Conservation (phyloP, 306 rosid genomes). For the Cicer arietinum region DNA sequence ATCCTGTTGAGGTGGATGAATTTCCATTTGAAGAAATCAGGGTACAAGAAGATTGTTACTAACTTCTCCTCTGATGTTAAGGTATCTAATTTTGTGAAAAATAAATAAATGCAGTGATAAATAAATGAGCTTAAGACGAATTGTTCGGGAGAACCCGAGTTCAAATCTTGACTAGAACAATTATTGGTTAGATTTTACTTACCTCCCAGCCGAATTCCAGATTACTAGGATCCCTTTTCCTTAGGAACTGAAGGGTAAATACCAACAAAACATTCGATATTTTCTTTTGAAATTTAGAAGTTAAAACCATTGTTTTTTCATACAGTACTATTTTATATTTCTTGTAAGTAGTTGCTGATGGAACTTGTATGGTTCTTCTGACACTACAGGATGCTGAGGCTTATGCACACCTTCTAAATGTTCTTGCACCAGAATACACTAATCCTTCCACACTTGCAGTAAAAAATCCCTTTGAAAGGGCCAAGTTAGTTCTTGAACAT, state of each 20-base stretch:
- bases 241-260: too few relatives aligned
- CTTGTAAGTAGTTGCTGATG: slow-evolving; percentile 22
- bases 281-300: slow-evolving; percentile 27
- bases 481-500: slow-evolving; percentile 89
- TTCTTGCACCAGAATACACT: slow-evolving; percentile 92
- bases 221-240: too few relatives aligned
- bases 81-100: slow-evolving; percentile 50
- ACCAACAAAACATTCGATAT: neutral
- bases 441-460: slow-evolving; percentile 73
- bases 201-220: too few relatives aligned
- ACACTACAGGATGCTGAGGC: slow-evolving; percentile 89
- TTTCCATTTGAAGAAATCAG: slow-evolving; percentile 88
- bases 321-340: neutral
- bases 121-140: neutral
- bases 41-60: slow-evolving; percentile 72
- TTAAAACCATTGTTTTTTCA: slow-evolving; percentile 4
- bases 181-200: too few relatives aligned
- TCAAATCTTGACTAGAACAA: too few relatives aligned
- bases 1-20: slow-evolving; percentile 97
- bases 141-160: too few relatives aligned
- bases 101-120: neutral
- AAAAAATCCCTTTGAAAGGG: slow-evolving; percentile 77
- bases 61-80: slow-evolving; percentile 95
- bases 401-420: slow-evolving; percentile 87
- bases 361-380: slow-evolving; percentile 38